Evolutionary conservation across 192 early-diverging fungal species (phyloP).

Genomic region (Anaeromyces robustus): DNA sequence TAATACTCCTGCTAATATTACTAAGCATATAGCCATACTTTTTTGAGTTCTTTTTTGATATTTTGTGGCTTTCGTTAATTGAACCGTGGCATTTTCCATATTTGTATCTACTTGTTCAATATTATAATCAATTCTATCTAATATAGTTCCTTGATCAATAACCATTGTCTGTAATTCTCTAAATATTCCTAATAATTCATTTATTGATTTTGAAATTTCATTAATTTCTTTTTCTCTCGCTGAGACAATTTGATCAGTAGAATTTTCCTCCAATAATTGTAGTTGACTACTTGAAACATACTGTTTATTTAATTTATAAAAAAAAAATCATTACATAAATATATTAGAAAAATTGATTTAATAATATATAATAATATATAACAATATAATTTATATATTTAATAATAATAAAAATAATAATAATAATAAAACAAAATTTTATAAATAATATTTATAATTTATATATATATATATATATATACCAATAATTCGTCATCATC

Average conservation of each 20-base stretch:
- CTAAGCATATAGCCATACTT: neutral
- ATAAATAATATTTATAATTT: constrained; percentile 6
- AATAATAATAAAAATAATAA: neutral
- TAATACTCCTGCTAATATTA: neutral
- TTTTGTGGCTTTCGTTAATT: neutral
- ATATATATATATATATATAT: neutral
- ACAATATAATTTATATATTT: neutral
- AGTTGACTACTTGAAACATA: constrained; percentile 56
- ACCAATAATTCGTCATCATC: neutral
- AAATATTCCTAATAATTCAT: constrained; percentile 79
- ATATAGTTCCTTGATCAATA: constrained; percentile 90
- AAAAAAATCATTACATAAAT: no score
- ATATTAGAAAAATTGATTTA: no score
- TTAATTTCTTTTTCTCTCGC: constrained; percentile 85
- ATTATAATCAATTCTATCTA: constrained; percentile 96
- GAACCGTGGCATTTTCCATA: constrained; percentile 51
- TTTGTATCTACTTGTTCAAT: constrained; percentile 69
- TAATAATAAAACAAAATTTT: constrained; percentile 4
- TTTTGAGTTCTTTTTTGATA: neutral
- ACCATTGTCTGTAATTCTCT: constrained; percentile 86
- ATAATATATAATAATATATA: no score
- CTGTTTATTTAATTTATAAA: neutral
- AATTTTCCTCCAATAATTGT: constrained; percentile 61
- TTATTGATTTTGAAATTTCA: constrained; percentile 81
- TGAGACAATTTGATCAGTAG: constrained; percentile 62